These are phyloP conservation scores for Wallacemonas collosoma DNA, from an alignment of 208 protist species.

Conservation along the genomic window DNA sequence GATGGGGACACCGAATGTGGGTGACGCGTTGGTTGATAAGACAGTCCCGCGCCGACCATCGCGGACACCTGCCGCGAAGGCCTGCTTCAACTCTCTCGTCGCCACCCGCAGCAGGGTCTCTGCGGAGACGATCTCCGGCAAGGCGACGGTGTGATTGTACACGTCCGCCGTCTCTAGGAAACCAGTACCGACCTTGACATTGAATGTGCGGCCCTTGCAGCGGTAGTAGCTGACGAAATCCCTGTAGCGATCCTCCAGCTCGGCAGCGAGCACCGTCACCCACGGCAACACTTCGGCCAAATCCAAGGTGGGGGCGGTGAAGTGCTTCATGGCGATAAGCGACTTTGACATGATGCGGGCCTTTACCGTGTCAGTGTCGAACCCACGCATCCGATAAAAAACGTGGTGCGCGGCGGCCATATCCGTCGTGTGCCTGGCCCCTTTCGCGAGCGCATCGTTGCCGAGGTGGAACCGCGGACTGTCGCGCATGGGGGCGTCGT, in stretches of 20 bases:
- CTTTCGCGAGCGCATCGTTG: too few relatives aligned
- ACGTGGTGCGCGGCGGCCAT: constrained; percentile 1
- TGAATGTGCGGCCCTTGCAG: constrained; percentile 41
- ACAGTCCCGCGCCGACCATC: too few relatives aligned
- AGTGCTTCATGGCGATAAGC: constrained; percentile 70
- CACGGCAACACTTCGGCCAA: constrained; percentile 46
- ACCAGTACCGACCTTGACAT: constrained; percentile 61
- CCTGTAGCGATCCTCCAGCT: constrained; percentile 58
- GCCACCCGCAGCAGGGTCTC: constrained; percentile 23
- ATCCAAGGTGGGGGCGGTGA: constrained; percentile 37
- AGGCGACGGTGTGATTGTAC: constrained; percentile 36
- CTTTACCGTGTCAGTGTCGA: constrained; percentile 22
- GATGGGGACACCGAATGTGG: neutral
- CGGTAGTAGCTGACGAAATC: constrained; percentile 42
- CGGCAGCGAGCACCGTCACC: constrained; percentile 63
- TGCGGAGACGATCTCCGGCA: constrained; percentile 46
- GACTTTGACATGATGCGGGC: constrained; percentile 29
- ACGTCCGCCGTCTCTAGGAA: constrained; percentile 37
- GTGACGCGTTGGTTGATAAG: neutral
- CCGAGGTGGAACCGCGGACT: too few relatives aligned
- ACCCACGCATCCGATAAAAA: constrained; percentile 58
- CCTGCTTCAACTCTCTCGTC: constrained; percentile 19
- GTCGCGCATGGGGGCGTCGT: too few relatives aligned
- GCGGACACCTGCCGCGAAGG: neutral
- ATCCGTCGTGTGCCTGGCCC: too few relatives aligned